phyloP scores from a whole-genome alignment of 2,329 filamentous ascomycete species.

The Aaosphaeria pasadenensis region DNA sequence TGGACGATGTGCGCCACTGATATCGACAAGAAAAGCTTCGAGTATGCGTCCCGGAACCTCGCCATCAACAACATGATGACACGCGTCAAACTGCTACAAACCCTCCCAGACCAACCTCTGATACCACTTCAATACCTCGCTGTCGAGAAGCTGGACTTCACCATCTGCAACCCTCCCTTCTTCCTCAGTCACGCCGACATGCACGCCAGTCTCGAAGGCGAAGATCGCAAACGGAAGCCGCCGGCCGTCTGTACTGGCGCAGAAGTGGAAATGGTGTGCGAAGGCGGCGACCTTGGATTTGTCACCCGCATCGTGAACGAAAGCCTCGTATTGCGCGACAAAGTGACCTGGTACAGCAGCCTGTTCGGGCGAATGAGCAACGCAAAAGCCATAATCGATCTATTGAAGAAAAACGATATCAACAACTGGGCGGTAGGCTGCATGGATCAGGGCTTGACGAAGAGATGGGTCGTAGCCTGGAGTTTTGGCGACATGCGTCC shows the following conservation, averaged over 20 bases:
- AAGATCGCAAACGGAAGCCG: slow-evolving; percentile 64
- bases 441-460: slow-evolving; percentile 72
- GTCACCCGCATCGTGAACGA: slow-evolving; percentile 68
- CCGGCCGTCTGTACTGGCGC: slow-evolving; percentile 74
- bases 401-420: slow-evolving; percentile 56
- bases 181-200: slow-evolving; percentile 75
- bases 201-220: slow-evolving; percentile 53
- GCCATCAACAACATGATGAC: slow-evolving; percentile 60
- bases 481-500: slow-evolving; percentile 71
- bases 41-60: slow-evolving; percentile 66
- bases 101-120: slow-evolving; percentile 51
- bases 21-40: slow-evolving; percentile 68
- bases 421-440: slow-evolving; percentile 67
- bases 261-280: slow-evolving; percentile 78
- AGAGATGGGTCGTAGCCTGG: slow-evolving; percentile 87
- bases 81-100: slow-evolving; percentile 63
- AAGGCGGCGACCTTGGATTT: slow-evolving; percentile 75
- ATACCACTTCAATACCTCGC: slow-evolving; percentile 61
- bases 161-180: slow-evolving; percentile 94
- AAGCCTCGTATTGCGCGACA: slow-evolving; percentile 57
- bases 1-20: slow-evolving; percentile 64
- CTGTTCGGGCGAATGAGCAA: slow-evolving; percentile 84
- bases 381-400: slow-evolving; percentile 58
- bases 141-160: slow-evolving; percentile 67
- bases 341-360: slow-evolving; percentile 82